Evolutionary conservation across 2,329 filamentous ascomycete species (phyloP), one percentile per base, ranked within the genome.

Genomic region (Akanthomyces lecanii): DNA sequence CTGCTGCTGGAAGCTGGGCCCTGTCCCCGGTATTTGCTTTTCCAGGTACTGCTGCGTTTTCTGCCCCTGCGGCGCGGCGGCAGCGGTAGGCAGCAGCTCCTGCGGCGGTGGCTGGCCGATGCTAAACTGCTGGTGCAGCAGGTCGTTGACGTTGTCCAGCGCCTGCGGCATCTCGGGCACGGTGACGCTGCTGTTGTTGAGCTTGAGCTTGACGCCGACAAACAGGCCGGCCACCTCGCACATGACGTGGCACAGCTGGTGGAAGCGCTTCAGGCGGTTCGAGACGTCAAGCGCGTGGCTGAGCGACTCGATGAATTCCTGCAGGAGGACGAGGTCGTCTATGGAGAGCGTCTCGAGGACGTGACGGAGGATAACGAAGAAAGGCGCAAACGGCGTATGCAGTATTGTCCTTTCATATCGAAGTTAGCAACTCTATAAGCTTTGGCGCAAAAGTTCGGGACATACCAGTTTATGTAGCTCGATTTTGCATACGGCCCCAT

Each of bases 151-250:
- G 47, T 79, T 74, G 65, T 81, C 77, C 30, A 78, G 74, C 54
- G 76, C 74, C 54, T 83, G 79, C 67, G 77, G 76, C 23, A 76
- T 75, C 69, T 86, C 40, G 28, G 59, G 59, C 50, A 61, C 59
- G 14, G 50, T 21, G 30, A 42, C 30, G 21, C 8, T 42, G 44
- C 40, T 54, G 51, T 61, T 61, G 59, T 61, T 61, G 50, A 61
- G 50, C 59, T 61, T 61, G 59, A 61, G 59, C 59, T 61, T 87
- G 36, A 85, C 82, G 67, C 88, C 82, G 6, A 88, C 77, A 67
- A 89, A 89, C 4, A 88, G 73, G 51, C 77, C 78, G 5, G 86
- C 85, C 4, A 89, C 84, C 61, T 83, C 83, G 64, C 81, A 79
- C 70, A 89, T 85, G 30, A 89, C 80, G 38, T 82, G 79, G 67